Percentiles rank a stretch among this genome's conserved stretches.
These are phyloP conservation scores for Meyerozyma elateridarum DNA, from an alignment of 1,139 yeast genomes.

Conservation along the genomic window DNA sequence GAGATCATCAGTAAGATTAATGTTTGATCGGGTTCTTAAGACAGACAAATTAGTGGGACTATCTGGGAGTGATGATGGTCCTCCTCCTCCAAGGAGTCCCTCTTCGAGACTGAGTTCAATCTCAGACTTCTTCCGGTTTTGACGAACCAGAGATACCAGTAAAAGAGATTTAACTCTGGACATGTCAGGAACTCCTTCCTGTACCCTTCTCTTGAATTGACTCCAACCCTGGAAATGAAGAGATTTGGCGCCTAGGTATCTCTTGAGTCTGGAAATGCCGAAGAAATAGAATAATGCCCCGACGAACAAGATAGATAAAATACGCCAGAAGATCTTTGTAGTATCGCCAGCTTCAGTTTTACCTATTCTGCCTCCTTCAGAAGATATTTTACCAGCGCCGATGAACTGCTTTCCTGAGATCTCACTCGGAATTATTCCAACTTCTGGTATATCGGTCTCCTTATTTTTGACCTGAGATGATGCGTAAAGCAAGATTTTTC, in stretches of 20 bases:
- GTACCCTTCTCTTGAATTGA: slow-evolving; percentile 13
- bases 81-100: slow-evolving; percentile 19
- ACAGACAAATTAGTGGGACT: slow-evolving; percentile 14
- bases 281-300: slow-evolving; percentile 17
- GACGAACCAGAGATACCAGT: slow-evolving; percentile 12
- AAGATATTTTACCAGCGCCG: slow-evolving; percentile 26
- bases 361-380: slow-evolving; percentile 10
- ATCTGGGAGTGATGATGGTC: slow-evolving; percentile 16
- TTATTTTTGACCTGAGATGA: slow-evolving; percentile 42
- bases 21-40: slow-evolving; percentile 38
- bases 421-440: slow-evolving; percentile 54
- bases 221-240: slow-evolving; percentile 16
- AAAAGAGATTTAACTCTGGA: slow-evolving; percentile 16
- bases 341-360: slow-evolving; percentile 23
- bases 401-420: slow-evolving; percentile 39
- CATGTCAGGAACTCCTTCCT: slow-evolving; percentile 13
- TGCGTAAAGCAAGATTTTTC: slow-evolving; percentile 56
- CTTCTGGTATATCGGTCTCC: slow-evolving; percentile 19
- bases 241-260: slow-evolving; percentile 11
- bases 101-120: slow-evolving; percentile 28
- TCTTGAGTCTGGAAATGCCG: slow-evolving; percentile 15
- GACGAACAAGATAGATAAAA: slow-evolving; percentile 16
- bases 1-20: slow-evolving; percentile 25
- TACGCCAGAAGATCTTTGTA: slow-evolving; percentile 7
- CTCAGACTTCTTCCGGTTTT: slow-evolving; percentile 10